phyloP scores from a whole-genome alignment of 352 stramenopile species.

The Peronosclerospora sorghi region DNA sequence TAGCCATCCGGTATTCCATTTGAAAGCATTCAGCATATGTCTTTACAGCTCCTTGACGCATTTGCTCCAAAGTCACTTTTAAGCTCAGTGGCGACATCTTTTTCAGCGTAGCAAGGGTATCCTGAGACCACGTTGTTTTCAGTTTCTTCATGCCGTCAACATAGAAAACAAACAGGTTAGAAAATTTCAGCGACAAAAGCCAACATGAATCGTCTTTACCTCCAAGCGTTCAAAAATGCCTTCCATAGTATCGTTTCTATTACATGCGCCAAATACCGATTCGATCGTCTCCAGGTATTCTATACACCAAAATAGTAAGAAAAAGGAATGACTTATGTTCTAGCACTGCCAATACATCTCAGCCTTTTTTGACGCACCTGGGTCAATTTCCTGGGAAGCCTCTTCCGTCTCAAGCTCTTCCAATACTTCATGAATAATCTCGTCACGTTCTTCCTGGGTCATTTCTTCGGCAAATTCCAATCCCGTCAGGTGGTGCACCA shows the following conservation, averaged over 20 bases:
- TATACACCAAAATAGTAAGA: neutral
- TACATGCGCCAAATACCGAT: slow-evolving; percentile 59
- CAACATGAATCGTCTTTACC: neutral
- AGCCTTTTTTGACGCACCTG: slow-evolving; percentile 13
- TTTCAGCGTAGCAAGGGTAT: slow-evolving; percentile 75
- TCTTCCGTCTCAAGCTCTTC: slow-evolving; percentile 77
- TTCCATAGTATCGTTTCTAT: slow-evolving; percentile 65
- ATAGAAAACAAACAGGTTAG: slow-evolving; percentile 1
- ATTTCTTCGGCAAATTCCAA: slow-evolving; percentile 61
- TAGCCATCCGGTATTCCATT: slow-evolving; percentile 89
- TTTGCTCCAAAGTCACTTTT: slow-evolving; percentile 90
- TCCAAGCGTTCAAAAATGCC: slow-evolving; percentile 52
- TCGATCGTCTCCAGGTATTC: slow-evolving; percentile 73
- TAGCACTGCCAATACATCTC: too few species aligned
- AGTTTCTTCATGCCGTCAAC: slow-evolving; percentile 27
- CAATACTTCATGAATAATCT: slow-evolving; percentile 79
- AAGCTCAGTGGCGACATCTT: slow-evolving; percentile 90
- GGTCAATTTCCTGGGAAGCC: slow-evolving; percentile 69
- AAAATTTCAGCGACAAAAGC: neutral
- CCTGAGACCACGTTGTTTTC: slow-evolving; percentile 57
- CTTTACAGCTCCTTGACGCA: slow-evolving; percentile 82
- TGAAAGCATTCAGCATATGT: slow-evolving; percentile 86
- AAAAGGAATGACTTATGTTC: neutral
- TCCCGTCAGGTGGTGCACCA: slow-evolving; percentile 81
- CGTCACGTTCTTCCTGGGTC: slow-evolving; percentile 66